phyloP scores from a whole-genome alignment of 2,329 filamentous ascomycete species.

The Fusarium tjaetaba region DNA sequence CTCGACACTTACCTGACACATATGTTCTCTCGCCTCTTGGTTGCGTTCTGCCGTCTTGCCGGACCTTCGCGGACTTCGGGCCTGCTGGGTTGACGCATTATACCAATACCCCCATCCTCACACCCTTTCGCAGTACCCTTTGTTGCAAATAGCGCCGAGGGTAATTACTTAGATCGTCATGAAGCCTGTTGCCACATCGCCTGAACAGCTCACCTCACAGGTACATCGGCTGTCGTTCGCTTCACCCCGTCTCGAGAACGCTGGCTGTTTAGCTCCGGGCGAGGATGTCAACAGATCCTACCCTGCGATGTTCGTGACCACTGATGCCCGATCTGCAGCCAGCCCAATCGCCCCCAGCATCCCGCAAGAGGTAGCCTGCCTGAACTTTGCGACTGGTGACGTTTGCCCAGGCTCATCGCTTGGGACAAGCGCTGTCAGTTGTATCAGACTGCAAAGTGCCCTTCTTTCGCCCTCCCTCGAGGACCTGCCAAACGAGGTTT shows the following conservation, averaged over 20 bases:
- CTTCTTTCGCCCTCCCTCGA: constrained; percentile 45
- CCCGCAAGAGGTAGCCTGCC: constrained; percentile 16
- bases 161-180: constrained; percentile 31
- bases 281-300: constrained; percentile 28
- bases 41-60: constrained; percentile 12
- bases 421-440: not conserved
- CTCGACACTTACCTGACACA: constrained; percentile 26
- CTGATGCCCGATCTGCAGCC: constrained; percentile 46
- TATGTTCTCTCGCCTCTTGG: constrained; percentile 19
- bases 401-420: not conserved
- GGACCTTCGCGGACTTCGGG: constrained; percentile 9
- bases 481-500: constrained; percentile 64
- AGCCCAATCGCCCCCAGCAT: constrained; percentile 14
- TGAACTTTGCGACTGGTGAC: constrained; percentile 2
- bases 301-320: constrained; percentile 35
- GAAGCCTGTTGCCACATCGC: constrained; percentile 43
- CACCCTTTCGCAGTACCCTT: constrained; percentile 25
- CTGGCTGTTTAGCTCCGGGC: constrained; percentile 22
- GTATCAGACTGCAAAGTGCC: not conserved
- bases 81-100: constrained; percentile 7
- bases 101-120: constrained; percentile 28
- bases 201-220: constrained; percentile 49
- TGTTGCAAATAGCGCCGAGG: constrained; percentile 31
- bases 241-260: constrained; percentile 24
- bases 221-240: constrained; percentile 47